Percentiles rank a stretch among this genome's conserved stretches.
phyloP scores from a whole-genome alignment of 345 rosid genomes.

The Camelina neglecta region DNA sequence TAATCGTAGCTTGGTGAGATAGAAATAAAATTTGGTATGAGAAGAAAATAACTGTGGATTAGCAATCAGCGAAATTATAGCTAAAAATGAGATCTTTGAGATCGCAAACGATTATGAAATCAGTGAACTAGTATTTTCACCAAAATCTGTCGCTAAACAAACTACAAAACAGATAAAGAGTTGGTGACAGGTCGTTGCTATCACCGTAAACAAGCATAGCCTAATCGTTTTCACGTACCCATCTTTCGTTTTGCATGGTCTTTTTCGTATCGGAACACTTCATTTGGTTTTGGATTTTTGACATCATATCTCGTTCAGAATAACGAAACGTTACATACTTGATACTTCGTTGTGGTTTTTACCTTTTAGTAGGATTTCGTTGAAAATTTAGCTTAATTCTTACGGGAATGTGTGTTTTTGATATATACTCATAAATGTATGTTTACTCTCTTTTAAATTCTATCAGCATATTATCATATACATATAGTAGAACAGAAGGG shows the following conservation, averaged over 20 bases:
- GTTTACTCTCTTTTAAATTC: no score
- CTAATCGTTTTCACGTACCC: no score
- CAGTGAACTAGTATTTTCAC: background rate
- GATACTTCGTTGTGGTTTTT: no score
- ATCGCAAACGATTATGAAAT: background rate
- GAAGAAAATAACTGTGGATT: background rate
- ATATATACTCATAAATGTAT: no score
- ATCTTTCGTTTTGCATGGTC: background rate
- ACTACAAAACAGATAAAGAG: background rate
- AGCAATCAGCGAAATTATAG: background rate
- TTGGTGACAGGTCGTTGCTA: background rate
- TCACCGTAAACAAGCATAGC: background rate
- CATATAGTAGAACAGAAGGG: no score
- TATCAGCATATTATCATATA: no score
- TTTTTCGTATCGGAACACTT: background rate
- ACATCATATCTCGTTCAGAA: no score
- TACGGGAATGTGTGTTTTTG: no score
- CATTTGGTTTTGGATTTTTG: background rate
- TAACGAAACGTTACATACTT: no score
- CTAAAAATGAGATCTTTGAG: no score
- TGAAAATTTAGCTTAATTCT: no score
- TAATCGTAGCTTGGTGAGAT: background rate
- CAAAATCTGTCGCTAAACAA: background rate
- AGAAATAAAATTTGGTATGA: background rate
- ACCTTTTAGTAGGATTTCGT: no score